A percentile compares a stretch with the other conserved stretches of the same genome.
phyloP scores from a whole-genome alignment of 2,329 filamentous ascomycete genomes.

The Corinectria fuckeliana region DNA sequence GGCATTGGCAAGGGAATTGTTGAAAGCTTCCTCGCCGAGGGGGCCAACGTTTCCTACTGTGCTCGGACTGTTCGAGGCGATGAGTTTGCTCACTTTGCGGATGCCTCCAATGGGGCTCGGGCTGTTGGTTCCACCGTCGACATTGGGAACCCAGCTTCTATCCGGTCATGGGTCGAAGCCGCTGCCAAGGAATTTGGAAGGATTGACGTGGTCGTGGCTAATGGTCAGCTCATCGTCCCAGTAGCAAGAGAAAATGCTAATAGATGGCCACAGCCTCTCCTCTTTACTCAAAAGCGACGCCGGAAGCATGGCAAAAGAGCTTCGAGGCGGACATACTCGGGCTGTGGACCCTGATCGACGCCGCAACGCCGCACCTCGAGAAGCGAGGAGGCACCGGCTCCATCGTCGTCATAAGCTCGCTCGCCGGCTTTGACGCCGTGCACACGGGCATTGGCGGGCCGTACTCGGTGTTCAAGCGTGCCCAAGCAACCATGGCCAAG shows the following conservation, averaged over 20 bases:
- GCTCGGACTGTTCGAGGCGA: slow-evolving; percentile 26
- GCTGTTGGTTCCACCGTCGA: slow-evolving; percentile 32
- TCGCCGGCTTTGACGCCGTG: slow-evolving; percentile 31
- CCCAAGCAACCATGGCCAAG: slow-evolving; percentile 34
- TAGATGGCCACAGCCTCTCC: slow-evolving; percentile 17
- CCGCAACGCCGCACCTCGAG: slow-evolving; percentile 24
- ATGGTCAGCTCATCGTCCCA: slow-evolving; percentile 22
- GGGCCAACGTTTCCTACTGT: slow-evolving; percentile 39
- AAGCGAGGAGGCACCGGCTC: slow-evolving; percentile 28
- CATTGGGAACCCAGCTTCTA: slow-evolving; percentile 20
- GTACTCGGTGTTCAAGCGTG: slow-evolving; percentile 34
- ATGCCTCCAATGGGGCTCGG: slow-evolving; percentile 9
- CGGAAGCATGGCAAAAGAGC: slow-evolving; percentile 33
- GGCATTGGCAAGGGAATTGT: slow-evolving; percentile 35
- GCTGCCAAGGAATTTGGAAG: slow-evolving; percentile 28
- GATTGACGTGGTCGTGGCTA: slow-evolving; percentile 35
- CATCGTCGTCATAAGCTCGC: slow-evolving; percentile 35
- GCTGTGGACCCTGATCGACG: slow-evolving; percentile 30
- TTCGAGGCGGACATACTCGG: slow-evolving; percentile 36
- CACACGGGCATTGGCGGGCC: slow-evolving; percentile 19
- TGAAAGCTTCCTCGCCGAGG: slow-evolving; percentile 31
- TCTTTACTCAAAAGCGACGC: slow-evolving; percentile 3
- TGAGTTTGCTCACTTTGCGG: slow-evolving; percentile 29
- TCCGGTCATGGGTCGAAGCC: slow-evolving; percentile 25
- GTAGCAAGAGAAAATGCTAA: not conserved